These are phyloP conservation scores for Nakazawaea molendinolei DNA, from an alignment of 805 yeast species.

Conservation along the genomic window DNA sequence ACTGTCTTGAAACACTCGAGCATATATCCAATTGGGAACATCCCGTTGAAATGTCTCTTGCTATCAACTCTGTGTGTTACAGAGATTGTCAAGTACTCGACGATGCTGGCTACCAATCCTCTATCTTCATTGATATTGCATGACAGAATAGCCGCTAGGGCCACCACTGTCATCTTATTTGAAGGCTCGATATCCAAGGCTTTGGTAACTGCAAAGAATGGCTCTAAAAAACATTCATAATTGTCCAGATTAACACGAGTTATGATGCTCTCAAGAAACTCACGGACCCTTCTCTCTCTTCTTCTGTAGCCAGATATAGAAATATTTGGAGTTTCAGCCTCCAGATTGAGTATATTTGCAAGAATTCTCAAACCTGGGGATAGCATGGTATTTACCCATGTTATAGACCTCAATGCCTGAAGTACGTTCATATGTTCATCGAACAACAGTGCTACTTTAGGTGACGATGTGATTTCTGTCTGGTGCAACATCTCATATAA, in stretches of 20 bases:
- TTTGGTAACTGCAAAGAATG: not conserved
- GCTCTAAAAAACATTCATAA: not conserved
- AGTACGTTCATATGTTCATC: not conserved
- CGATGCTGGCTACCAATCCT: no score
- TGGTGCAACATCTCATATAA: no score
- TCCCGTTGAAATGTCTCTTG: no score
- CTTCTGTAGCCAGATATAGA: no score
- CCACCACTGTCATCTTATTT: not conserved
- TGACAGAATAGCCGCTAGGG: no score
- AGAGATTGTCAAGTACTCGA: no score
- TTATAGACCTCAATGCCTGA: not conserved
- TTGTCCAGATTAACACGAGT: not conserved
- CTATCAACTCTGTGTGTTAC: no score
- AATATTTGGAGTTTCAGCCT: not conserved
- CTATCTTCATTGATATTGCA: no score
- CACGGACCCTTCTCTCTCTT: not conserved
- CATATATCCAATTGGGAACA: no score
- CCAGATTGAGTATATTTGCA: not conserved
- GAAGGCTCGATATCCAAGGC: not conserved
- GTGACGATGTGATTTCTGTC: not conserved
- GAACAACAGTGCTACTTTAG: no score
- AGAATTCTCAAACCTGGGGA: not conserved
- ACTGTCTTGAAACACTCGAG: no score
- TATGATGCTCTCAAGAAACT: not conserved
- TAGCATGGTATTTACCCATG: constrained; percentile 4